Conservation (phyloP, 805 yeast genomes). For the Ogataea methanolica region DNA sequence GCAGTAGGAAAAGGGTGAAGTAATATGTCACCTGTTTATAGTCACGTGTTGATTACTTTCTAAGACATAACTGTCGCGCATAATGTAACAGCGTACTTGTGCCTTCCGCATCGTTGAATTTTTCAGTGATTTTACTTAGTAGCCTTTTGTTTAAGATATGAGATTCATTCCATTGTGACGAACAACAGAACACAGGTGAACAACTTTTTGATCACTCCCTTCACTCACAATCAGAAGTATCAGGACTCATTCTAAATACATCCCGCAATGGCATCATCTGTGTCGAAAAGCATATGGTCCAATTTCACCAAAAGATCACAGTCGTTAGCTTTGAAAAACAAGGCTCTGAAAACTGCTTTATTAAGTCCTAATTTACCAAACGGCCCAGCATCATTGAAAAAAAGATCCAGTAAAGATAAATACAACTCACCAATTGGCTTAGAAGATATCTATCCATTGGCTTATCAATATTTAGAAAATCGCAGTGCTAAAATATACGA, state of each 20-base stretch:
- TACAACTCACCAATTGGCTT: slow-evolving; percentile 69
- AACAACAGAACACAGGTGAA: too few species aligned
- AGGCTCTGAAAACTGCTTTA: slow-evolving; percentile 24
- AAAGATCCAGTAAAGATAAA: slow-evolving; percentile 37
- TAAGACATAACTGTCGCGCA: too few species aligned
- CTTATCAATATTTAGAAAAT: slow-evolving; percentile 52
- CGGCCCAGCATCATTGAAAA: slow-evolving; percentile 53
- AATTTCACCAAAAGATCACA: slow-evolving; percentile 31
- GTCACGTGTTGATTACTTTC: too few species aligned
- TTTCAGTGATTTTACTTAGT: too few species aligned
- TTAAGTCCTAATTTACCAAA: slow-evolving; percentile 29
- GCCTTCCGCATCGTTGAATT: too few species aligned
- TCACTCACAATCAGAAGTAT: not conserved
- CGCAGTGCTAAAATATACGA: slow-evolving; percentile 40
- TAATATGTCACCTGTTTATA: too few species aligned
- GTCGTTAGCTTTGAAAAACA: slow-evolving; percentile 26
- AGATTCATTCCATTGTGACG: too few species aligned
- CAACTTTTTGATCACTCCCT: too few species aligned
- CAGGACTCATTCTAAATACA: too few species aligned
- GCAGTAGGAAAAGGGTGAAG: too few species aligned
- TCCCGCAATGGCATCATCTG: slow-evolving; percentile 12
- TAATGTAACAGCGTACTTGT: too few species aligned
- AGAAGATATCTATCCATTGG: slow-evolving; percentile 66
- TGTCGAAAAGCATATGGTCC: slow-evolving; percentile 34
- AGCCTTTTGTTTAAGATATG: too few species aligned